These are phyloP conservation scores for Tylopilus orsonianus DNA, from an alignment of 1,284 basidiomycete species.

Conservation along the genomic window DNA sequence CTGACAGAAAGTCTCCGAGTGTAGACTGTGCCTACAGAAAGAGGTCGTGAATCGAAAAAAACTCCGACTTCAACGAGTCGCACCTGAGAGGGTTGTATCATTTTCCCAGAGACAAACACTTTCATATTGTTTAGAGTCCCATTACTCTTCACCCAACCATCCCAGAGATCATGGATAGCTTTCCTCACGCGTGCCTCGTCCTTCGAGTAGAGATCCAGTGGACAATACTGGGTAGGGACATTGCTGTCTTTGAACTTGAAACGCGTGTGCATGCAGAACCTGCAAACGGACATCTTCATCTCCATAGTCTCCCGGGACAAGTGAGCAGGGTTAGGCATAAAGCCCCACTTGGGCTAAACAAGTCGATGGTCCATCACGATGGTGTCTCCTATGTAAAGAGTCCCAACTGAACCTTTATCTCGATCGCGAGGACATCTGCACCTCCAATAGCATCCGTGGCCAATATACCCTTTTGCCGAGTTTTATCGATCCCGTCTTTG, in stretches of 20 bases:
- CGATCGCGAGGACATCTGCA: slow-evolving; percentile 62
- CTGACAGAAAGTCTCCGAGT: slow-evolving; percentile 21
- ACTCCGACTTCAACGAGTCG: slow-evolving; percentile 20
- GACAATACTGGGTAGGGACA: slow-evolving; percentile 69
- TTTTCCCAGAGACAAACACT: slow-evolving; percentile 68
- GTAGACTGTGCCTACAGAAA: slow-evolving; percentile 10
- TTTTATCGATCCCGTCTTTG: slow-evolving; percentile 58
- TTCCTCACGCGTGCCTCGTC: slow-evolving; percentile 53
- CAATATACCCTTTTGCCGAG: slow-evolving; percentile 58
- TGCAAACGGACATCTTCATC: slow-evolving; percentile 72
- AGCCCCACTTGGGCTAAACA: slow-evolving; percentile 90
- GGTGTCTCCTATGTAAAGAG: neutral
- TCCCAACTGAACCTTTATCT: slow-evolving; percentile 72
- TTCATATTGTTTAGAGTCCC: slow-evolving; percentile 79
- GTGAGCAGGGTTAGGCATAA: slow-evolving; percentile 65
- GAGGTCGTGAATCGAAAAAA: neutral
- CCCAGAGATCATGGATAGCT: slow-evolving; percentile 76
- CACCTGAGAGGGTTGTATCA: slow-evolving; percentile 62
- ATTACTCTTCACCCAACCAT: slow-evolving; percentile 61
- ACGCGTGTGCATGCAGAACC: slow-evolving; percentile 87
- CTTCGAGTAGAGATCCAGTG: slow-evolving; percentile 82
- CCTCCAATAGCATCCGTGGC: slow-evolving; percentile 71
- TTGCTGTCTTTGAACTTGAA: slow-evolving; percentile 42
- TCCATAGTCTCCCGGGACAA: slow-evolving; percentile 55
- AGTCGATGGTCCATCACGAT: neutral